A percentile compares a stretch with the other conserved stretches of the same genome.
Evolutionary conservation across 1,139 yeast species (phyloP).

Genomic region (Hemisphaericaspora xylanilytica): DNA sequence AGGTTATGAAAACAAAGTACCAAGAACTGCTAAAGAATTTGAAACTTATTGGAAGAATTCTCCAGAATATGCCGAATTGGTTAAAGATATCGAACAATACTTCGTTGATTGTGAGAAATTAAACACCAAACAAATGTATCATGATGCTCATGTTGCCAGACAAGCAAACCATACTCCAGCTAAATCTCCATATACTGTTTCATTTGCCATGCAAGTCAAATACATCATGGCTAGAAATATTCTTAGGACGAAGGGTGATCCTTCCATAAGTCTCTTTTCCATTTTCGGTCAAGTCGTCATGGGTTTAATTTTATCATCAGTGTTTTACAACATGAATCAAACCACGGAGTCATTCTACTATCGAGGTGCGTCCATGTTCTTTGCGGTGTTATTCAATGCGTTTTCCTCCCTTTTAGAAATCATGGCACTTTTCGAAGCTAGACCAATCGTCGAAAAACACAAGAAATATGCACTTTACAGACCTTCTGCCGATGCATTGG

Average conservation of each 20-base stretch:
- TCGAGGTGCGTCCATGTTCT: slow-evolving; percentile 57
- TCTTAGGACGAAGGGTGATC: slow-evolving; percentile 64
- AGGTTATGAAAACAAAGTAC: slow-evolving; percentile 41
- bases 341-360: slow-evolving; percentile 54
- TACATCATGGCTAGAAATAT: slow-evolving; percentile 61
- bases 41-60: slow-evolving; percentile 25
- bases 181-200: slow-evolving; percentile 63
- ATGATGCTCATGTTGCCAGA: slow-evolving; percentile 55
- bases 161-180: slow-evolving; percentile 56
- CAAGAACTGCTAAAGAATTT: slow-evolving; percentile 25
- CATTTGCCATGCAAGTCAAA: slow-evolving; percentile 62
- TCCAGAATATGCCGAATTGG: slow-evolving; percentile 17
- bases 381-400: slow-evolving; percentile 56
- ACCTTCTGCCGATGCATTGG: slow-evolving; percentile 66
- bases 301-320: slow-evolving; percentile 72
- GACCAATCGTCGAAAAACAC: slow-evolving; percentile 62
- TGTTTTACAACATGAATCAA: slow-evolving; percentile 51
- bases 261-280: slow-evolving; percentile 59
- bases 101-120: slow-evolving; percentile 15
- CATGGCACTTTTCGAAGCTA: slow-evolving; percentile 51
- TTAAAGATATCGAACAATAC: slow-evolving; percentile 19
- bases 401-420: slow-evolving; percentile 59
- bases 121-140: slow-evolving; percentile 28
- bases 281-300: slow-evolving; percentile 66
- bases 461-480: slow-evolving; percentile 62